Base-by-base conservation (phyloP, 805 yeast genomes). In the Clavispora vitiphila region DNA sequence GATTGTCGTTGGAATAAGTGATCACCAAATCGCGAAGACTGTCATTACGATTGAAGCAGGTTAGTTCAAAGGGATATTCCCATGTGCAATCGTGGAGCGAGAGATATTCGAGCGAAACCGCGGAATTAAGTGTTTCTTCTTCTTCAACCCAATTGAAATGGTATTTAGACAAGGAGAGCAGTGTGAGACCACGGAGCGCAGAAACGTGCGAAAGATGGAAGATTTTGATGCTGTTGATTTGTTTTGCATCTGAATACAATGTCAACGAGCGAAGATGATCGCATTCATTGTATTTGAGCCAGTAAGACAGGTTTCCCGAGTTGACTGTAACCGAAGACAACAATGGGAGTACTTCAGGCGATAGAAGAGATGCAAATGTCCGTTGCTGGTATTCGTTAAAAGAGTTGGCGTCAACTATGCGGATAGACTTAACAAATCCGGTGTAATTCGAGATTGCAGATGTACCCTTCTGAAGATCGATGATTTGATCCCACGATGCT, bases 11-110 rank as follows among this genome's bases (percentile, higher is more conserved):
- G 10, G 58, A 44, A 47, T 62, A 68, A 2, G 42, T 41, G 12
- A 70, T 45, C 14, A 43, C 38, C 18, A 70, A 50, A 4, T 34
- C 41, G 7, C 40, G 47, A n/a, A 69, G 47, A 9, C 53, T 41
- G 29, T 55, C 49, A 31, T 42, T 52, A 5, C 40, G 40, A 40
- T 68, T 66, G 51, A 70, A 69, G 37, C 59, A 61, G 4, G 58
- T 48, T 10, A 76, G 53, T 15, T 67, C 62, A 50, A 77, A 77
- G 1, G 83, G 83, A 46, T 75, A 78, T 44, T 73, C 74, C 82
- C 83, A 78, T 1, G 72, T 68, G 55, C 83, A 78, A 46, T 77
- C 65, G 11, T 54, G 47, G 4, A 78, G 48, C 3, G 53, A 47
- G 20, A 76, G 48, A 2, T 47, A 49, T 5, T 50, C 48, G 22